Evolutionary conservation across 2,329 filamentous ascomycete species (phyloP).

Genomic region (Paecilomyces sp.): DNA sequence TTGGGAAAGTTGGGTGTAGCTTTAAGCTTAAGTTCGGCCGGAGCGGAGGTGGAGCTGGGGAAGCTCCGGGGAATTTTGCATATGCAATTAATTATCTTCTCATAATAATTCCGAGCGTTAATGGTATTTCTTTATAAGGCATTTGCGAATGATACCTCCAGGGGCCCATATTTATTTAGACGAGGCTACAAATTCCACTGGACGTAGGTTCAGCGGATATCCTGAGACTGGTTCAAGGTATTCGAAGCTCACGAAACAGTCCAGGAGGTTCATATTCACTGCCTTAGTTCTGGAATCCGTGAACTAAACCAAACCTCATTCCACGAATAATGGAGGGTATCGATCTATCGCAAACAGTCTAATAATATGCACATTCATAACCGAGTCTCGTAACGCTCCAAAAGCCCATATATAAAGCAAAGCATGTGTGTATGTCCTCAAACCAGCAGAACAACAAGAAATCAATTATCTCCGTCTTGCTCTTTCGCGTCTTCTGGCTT

Average conservation of each 20-base stretch:
- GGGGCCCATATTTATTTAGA: too few species aligned
- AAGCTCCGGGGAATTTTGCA: neutral
- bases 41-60: neutral
- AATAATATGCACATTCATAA: neutral
- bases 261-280: too few species aligned
- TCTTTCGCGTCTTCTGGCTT: constrained; percentile 13
- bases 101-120: neutral
- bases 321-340: neutral
- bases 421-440: neutral
- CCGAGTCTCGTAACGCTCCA: neutral
- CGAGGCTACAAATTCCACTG: too few species aligned
- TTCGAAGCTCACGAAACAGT: too few species aligned
- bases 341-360: constrained; percentile 1
- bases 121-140: too few species aligned
- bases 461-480: constrained; percentile 6
- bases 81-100: neutral
- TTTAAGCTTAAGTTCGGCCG: neutral
- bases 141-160: too few species aligned
- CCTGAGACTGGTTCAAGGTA: too few species aligned
- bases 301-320: too few species aligned
- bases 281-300: too few species aligned
- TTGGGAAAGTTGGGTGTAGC: neutral
- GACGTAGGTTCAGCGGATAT: too few species aligned
- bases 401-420: neutral
- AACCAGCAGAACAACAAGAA: constrained; percentile 18